Evolutionary conservation across 1,284 basidiomycete species (phyloP).

Genomic region (Taiwanofungus camphoratus): DNA sequence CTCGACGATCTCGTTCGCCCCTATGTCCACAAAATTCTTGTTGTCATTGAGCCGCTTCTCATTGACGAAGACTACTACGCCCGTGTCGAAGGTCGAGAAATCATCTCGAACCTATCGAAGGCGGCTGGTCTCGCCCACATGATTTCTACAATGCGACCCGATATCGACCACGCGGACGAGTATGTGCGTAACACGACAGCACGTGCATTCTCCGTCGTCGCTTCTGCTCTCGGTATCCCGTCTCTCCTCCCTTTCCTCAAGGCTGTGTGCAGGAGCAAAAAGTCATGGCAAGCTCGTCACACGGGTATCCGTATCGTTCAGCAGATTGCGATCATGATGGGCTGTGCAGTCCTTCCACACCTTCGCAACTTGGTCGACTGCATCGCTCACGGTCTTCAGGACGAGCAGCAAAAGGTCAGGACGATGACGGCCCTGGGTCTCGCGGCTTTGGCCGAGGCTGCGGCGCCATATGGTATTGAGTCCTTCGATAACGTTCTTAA

Average conservation of each 20-base stretch:
- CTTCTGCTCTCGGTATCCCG: constrained; percentile 96
- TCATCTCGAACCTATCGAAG: constrained; percentile 98
- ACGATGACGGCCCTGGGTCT: constrained; percentile 98
- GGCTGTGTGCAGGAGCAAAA: constrained; percentile 97
- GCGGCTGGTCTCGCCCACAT: constrained; percentile 99
- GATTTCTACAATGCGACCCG: constrained; percentile 99
- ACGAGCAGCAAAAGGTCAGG: constrained; percentile 98
- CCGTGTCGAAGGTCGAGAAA: constrained; percentile 98
- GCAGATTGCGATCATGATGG: constrained; percentile 99
- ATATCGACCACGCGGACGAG: constrained; percentile 99
- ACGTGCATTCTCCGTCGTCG: constrained; percentile 97
- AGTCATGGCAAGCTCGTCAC: constrained; percentile 99
- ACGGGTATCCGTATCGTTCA: constrained; percentile 99
- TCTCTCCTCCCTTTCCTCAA: constrained; percentile 97
- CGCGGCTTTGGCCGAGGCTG: constrained; percentile 95
- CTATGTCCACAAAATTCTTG: constrained; percentile 99
- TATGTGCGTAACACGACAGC: constrained; percentile 99
- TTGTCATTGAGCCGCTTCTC: constrained; percentile 97
- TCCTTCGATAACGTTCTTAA: constrained; percentile 98
- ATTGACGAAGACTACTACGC: constrained; percentile 99
- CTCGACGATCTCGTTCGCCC: constrained; percentile 98
- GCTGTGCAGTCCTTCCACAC: constrained; percentile 97
- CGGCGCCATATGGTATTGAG: constrained; percentile 99
- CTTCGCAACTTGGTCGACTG: constrained; percentile 95
- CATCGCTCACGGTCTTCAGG: constrained; percentile 91